These are phyloP conservation scores for Pyropia yezoensis DNA, from an alignment of 23 red algal genomes.

Conservation along the genomic window DNA sequence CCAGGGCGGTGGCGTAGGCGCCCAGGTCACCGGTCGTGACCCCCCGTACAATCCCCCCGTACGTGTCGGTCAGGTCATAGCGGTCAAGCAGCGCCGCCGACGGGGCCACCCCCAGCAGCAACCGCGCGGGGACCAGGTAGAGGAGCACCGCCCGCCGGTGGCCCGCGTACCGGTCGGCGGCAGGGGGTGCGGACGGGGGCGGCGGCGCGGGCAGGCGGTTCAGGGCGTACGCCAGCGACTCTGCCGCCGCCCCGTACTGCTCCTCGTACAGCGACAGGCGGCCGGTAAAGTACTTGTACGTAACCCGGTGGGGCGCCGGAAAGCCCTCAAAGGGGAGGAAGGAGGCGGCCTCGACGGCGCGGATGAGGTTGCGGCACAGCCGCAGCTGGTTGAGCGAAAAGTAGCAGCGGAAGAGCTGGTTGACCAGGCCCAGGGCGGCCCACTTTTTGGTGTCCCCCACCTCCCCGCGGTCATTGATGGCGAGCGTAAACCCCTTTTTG, in stretches of 20 bases:
- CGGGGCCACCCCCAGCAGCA: constrained; percentile 54
- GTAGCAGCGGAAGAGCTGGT: constrained; percentile 75
- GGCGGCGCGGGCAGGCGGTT: neutral
- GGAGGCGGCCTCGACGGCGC: constrained; percentile 37
- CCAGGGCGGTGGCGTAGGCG: constrained; percentile 38
- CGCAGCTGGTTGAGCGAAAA: constrained; percentile 87
- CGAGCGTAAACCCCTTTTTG: constrained; percentile 51
- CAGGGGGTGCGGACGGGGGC: neutral
- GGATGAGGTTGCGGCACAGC: constrained; percentile 70
- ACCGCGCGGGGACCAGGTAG: constrained; percentile 74
- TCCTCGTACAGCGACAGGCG: constrained; percentile 89
- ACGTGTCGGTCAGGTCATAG: constrained; percentile 53
- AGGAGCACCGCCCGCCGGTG: constrained; percentile 57
- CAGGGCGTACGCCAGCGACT: constrained; percentile 57
- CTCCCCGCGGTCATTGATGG: constrained; percentile 45
- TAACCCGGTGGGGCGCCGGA: constrained; percentile 62
- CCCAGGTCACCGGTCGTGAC: constrained; percentile 51
- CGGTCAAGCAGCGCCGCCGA: constrained; percentile 18
- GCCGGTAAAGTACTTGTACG: constrained; percentile 74
- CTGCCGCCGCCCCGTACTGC: constrained; percentile 35
- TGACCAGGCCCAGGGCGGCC: constrained; percentile 67
- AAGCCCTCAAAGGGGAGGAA: constrained; percentile 65
- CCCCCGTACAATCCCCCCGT: constrained; percentile 27
- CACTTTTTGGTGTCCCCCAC: constrained; percentile 45
- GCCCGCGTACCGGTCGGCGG: constrained; percentile 19